phyloP scores from a whole-genome alignment of 1,139 yeast species.

The Yamadazyma diddensiae region DNA sequence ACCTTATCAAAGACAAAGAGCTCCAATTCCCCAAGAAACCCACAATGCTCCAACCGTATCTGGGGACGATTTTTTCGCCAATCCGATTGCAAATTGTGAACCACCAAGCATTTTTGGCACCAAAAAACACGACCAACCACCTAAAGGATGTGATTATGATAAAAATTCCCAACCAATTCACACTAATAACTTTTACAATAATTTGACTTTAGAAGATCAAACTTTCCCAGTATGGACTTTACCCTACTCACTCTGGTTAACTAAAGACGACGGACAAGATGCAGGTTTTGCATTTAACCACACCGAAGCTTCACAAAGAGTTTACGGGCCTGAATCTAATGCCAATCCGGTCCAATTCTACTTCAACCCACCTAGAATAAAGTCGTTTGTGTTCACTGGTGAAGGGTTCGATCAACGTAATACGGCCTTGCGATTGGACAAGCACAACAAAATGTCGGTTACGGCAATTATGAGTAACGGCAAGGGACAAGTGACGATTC shows the following conservation, averaged over 20 bases:
- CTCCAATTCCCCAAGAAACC: constrained; percentile 2
- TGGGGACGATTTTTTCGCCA: constrained; percentile 16
- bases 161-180: constrained; percentile 32
- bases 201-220: constrained; percentile 42
- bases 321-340: constrained; percentile 43
- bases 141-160: constrained; percentile 27
- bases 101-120: constrained; percentile 28
- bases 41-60: constrained; percentile 3
- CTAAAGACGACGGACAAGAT: constrained; percentile 38
- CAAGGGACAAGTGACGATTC: constrained; percentile 23
- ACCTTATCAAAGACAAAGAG: constrained; percentile 5
- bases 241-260: constrained; percentile 45
- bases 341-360: constrained; percentile 40
- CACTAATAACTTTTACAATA: constrained; percentile 45
- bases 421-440: constrained; percentile 21
- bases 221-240: constrained; percentile 47
- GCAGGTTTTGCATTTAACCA: constrained; percentile 45
- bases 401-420: constrained; percentile 22
- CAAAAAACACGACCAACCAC: constrained; percentile 25
- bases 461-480: constrained; percentile 18
- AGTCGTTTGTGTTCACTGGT: constrained; percentile 40
- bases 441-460: constrained; percentile 37
- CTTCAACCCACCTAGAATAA: constrained; percentile 46
- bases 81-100: constrained; percentile 25
- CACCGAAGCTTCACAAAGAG: constrained; percentile 39